A percentile compares a stretch with the other conserved stretches of the same genome.
These are phyloP conservation scores for Voacanga thouarsii DNA, from an alignment of 257 asterid species.

Conservation along the genomic window DNA sequence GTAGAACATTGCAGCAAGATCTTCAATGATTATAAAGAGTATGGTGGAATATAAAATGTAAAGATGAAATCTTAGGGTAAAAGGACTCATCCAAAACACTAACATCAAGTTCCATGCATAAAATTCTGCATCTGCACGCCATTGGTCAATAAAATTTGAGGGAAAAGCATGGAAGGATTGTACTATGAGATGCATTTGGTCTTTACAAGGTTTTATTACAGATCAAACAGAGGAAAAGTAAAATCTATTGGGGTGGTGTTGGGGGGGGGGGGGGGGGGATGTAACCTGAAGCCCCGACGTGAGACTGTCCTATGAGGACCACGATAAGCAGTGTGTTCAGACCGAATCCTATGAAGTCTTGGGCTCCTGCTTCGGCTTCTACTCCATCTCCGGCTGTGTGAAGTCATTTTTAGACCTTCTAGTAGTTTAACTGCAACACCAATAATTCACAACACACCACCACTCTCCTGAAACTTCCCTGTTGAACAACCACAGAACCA, in stretches of 20 bases:
- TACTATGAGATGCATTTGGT: background rate
- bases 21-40: background rate
- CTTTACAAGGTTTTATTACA: background rate
- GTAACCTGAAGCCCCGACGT: conserved; percentile 26
- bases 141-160: background rate
- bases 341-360: conserved; percentile 17
- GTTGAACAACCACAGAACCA: conserved; percentile 18
- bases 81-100: background rate
- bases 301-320: conserved; percentile 19
- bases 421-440: background rate
- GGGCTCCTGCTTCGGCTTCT: conserved; percentile 28
- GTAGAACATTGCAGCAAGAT: background rate
- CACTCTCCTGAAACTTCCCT: conserved; percentile 13
- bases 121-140: background rate
- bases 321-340: conserved; percentile 20
- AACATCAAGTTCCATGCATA: background rate
- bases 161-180: background rate
- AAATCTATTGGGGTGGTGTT: background rate
- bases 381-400: conserved; percentile 21
- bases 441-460: conserved; percentile 5
- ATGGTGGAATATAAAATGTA: background rate
- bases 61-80: background rate
- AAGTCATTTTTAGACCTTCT: conserved; percentile 19
- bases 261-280: background rate
- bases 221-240: background rate